Percentiles rank a stretch among this genome's conserved stretches.
These are phyloP conservation scores for Melaleuca quinquenervia DNA, from an alignment of 345 rosid genomes.

Conservation along the genomic window DNA sequence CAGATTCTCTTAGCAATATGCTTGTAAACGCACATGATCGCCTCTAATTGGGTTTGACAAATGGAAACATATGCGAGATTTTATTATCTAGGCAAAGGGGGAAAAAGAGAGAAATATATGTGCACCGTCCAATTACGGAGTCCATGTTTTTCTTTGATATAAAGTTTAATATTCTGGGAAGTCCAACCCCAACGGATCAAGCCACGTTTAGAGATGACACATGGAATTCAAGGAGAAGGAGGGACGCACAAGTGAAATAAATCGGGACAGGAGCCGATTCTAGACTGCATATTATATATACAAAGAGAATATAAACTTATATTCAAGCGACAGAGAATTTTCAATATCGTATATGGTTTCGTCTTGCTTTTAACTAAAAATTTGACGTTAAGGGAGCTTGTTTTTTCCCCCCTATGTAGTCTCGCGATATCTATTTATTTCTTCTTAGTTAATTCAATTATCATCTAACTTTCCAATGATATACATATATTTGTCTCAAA, in stretches of 20 bases:
- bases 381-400: background rate
- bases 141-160: background rate
- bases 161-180: background rate
- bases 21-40: background rate
- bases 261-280: background rate
- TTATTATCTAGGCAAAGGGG: background rate
- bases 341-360: background rate
- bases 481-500: background rate
- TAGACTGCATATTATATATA: background rate
- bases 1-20: background rate
- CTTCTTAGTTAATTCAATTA: background rate
- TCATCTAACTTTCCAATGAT: background rate
- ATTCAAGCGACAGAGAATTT: background rate
- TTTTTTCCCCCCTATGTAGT: background rate
- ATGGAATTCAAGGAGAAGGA: background rate
- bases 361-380: background rate
- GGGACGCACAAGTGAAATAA: background rate
- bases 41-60: background rate
- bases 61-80: background rate
- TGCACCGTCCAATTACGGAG: background rate
- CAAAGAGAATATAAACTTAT: background rate
- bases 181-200: no score
- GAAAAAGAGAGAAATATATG: background rate
- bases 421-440: background rate
- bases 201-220: background rate